A percentile compares a stretch with the other conserved stretches of the same genome.
Evolutionary conservation across 371 early-diverging fungal genomes (phyloP).

Genomic region (Apophysomyces trapeziformis): DNA sequence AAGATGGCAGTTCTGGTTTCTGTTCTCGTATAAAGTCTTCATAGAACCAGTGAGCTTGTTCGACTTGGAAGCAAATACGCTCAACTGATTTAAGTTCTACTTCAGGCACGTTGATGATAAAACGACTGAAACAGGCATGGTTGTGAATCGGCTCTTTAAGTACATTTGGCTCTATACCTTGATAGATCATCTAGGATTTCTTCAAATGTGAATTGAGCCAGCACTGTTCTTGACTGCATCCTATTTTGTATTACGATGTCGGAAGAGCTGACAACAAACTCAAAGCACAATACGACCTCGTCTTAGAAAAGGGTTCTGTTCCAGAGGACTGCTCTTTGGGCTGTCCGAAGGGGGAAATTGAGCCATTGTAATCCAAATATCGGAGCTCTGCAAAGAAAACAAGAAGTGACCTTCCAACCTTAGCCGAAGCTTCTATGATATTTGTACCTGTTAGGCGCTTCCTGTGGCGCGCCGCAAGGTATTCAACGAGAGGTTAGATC

Average conservation of each 20-base stretch:
- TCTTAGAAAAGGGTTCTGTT: too few species aligned
- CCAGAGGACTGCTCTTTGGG: neutral
- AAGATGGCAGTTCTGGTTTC: conserved; percentile 77
- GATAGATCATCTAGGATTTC: conserved; percentile 87
- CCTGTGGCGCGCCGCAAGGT: neutral
- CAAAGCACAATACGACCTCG: too few species aligned
- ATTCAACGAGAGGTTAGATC: conserved; percentile 1
- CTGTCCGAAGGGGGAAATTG: neutral
- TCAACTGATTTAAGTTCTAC: conserved; percentile 90
- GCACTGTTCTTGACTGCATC: conserved; percentile 55
- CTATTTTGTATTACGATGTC: neutral
- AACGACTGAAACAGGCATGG: conserved; percentile 70
- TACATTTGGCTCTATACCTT: conserved; percentile 53
- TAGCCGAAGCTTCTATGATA: neutral
- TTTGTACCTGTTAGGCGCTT: neutral
- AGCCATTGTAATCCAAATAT: too few species aligned
- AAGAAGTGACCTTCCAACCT: too few species aligned
- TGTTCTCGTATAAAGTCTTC: conserved; percentile 95
- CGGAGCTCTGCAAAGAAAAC: too few species aligned
- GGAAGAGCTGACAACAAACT: neutral
- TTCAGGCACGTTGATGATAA: conserved; percentile 96
- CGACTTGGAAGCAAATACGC: conserved; percentile 98
- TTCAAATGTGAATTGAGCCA: conserved; percentile 71
- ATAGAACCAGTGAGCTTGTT: conserved; percentile 99
- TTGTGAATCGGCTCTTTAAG: neutral